phyloP scores from a whole-genome alignment of 169 alveolate genomes.

The Plasmodium blacklocki region DNA sequence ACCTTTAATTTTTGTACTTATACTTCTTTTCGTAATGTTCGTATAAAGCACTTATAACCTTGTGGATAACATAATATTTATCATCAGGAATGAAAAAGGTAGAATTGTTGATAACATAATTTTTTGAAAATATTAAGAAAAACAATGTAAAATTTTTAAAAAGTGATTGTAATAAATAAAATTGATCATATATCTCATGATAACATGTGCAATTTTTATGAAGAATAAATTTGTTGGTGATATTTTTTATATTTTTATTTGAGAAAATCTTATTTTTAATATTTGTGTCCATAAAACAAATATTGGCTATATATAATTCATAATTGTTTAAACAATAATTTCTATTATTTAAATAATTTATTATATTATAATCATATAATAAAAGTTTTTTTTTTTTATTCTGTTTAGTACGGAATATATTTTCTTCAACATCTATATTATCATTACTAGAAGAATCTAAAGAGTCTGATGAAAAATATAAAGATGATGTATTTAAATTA shows the following conservation, averaged over 20 bases:
- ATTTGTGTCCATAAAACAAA: constrained; percentile 21
- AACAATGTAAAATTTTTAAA: constrained; percentile 55
- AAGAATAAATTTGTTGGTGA: neutral
- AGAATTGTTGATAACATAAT: constrained; percentile 22
- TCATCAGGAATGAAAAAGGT: constrained; percentile 32
- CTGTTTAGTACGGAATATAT: constrained; percentile 25
- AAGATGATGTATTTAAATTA: too few relatives aligned
- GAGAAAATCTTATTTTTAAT: constrained; percentile 7
- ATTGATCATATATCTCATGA: constrained; percentile 19
- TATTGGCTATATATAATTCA: constrained; percentile 49
- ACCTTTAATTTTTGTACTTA: neutral
- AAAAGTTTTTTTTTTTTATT: constrained; percentile 44
- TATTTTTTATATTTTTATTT: neutral
- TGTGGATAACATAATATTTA: constrained; percentile 23
- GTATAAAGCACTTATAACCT: constrained; percentile 28
- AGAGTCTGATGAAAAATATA: neutral
- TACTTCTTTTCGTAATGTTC: constrained; percentile 36
- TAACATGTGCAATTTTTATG: neutral
- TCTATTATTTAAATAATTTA: constrained; percentile 60
- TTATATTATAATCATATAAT: constrained; percentile 45
- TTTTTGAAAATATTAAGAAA: constrained; percentile 58
- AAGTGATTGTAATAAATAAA: constrained; percentile 39
- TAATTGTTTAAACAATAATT: constrained; percentile 34
- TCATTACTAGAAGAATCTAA: constrained; percentile 3
- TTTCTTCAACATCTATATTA: constrained; percentile 15